These are phyloP conservation scores for Aspergillus felis DNA, from an alignment of 2,329 filamentous ascomycete species.

Conservation along the genomic window DNA sequence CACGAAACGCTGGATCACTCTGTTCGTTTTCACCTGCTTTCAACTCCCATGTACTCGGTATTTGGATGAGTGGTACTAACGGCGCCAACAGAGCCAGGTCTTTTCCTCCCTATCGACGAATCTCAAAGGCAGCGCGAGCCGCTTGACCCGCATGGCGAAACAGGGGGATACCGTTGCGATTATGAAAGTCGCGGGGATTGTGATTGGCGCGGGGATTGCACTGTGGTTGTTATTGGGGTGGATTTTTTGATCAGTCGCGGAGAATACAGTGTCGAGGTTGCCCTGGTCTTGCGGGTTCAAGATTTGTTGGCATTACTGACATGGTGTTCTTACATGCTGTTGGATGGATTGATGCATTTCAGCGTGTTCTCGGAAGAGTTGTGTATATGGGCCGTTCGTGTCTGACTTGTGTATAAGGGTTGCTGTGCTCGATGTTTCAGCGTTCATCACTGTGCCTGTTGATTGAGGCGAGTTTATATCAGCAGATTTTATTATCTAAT, in stretches of 20 bases:
- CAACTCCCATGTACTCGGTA: neutral
- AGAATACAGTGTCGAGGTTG: neutral
- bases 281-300: constrained; percentile 11
- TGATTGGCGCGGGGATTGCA: constrained; percentile 67
- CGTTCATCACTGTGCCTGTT: neutral
- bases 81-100: constrained; percentile 66
- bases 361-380: neutral
- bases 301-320: constrained; percentile 1
- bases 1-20: constrained; percentile 86
- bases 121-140: constrained; percentile 76
- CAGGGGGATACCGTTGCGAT: constrained; percentile 88
- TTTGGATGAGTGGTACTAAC: neutral
- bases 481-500: neutral
- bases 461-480: neutral
- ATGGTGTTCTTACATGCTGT: neutral
- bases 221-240: constrained; percentile 69
- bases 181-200: constrained; percentile 80
- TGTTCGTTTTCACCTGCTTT: constrained; percentile 48
- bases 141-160: constrained; percentile 85
- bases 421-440: neutral
- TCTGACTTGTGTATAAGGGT: neutral
- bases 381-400: neutral
- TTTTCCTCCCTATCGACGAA: constrained; percentile 83
- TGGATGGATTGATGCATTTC: neutral
- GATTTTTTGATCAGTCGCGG: constrained; percentile 46